Evolutionary conservation across 495 filamentous ascomycete genomes (phyloP), one percentile per base, ranked within the genome.

Genomic region (Penicillium atrosanguineum): DNA sequence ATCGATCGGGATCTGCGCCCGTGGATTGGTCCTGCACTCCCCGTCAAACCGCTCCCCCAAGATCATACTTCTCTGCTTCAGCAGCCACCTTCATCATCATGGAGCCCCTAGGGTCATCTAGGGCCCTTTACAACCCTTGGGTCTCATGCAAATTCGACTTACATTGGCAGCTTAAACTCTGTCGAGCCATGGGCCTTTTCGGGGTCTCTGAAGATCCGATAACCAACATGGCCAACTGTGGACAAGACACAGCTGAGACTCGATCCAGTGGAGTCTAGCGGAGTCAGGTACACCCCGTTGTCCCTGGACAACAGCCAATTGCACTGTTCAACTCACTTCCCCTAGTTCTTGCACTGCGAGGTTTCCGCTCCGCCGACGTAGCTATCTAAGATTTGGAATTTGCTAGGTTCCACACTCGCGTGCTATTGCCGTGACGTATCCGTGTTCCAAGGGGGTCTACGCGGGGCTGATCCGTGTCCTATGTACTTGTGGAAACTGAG

Each of bases 191-290:
- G 7, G 28, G 23, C 2, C 23, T 23, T 2, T 23, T 23, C 23
- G 23, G 23, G 2, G 5, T 23, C 23, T 23, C n/a, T n/a, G n/a
- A 23, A 23, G 23, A 23, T 5, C 23, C 23, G 23, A 23, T 23
- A 23, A 23, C 2, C 23, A 23, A 23, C 2, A 23, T 2, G 23
- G 2, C 5, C 23, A 23, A 31, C 7, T 46, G 52, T 62, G 56
- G 49, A 55, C 52, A 50, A 29, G 26, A 18, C 49, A 47, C 36
- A 53, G 49, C 52, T 56, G 56, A 62, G 52, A 46, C 42, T 34
- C 56, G 60, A 63, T 63, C 60, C 38, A 20, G 60, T 63, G 60
- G 60, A 43, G 56, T 51, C 43, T 0, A 20, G 60, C 60, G 60
- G 60, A 43, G 56, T 51, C 43, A 0, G 19, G 16, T 43, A 41